phyloP scores from a whole-genome alignment of 768 basidiomycete genomes.

The Pleurotus salmoneostramineus region DNA sequence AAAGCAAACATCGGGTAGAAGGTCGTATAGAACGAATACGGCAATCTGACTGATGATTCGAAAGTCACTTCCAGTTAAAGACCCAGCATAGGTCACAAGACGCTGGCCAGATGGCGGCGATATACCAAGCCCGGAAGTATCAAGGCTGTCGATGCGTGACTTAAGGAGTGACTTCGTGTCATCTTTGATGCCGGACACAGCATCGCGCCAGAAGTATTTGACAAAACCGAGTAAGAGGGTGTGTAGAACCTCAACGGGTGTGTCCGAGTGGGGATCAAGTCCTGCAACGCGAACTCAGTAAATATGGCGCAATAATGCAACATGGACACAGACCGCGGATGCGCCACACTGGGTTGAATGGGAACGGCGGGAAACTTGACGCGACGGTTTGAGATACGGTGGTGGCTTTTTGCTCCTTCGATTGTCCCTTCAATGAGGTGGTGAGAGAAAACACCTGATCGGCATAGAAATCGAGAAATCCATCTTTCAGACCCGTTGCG shows the following conservation, averaged over 20 bases:
- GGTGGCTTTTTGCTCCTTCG: constrained; percentile 8
- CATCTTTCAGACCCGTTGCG: too few relatives aligned
- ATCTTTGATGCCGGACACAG: constrained; percentile 18
- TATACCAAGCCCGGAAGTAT: constrained; percentile 28
- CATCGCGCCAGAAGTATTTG: constrained; percentile 46
- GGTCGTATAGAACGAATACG: constrained; percentile 30
- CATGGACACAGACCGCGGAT: constrained; percentile 14
- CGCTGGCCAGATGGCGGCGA: constrained; percentile 22
- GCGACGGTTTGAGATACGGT: constrained; percentile 6
- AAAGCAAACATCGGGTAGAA: constrained; percentile 21
- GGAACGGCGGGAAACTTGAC: constrained; percentile 12
- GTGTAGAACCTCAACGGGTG: constrained; percentile 34
- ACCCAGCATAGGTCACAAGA: constrained; percentile 32
- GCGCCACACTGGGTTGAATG: constrained; percentile 29
- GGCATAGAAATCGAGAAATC: too few relatives aligned
- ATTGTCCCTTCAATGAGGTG: too few relatives aligned
- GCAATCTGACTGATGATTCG: constrained; percentile 28
- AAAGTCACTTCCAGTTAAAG: constrained; percentile 32
- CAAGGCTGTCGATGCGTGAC: constrained; percentile 21
- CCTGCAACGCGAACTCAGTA: too few relatives aligned
- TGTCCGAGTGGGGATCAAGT: constrained; percentile 29
- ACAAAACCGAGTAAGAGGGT: constrained; percentile 30
- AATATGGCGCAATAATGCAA: not conserved
- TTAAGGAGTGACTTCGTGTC: constrained; percentile 20
- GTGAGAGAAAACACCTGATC: too few relatives aligned